Evolutionary conservation across 2,329 filamentous ascomycete genomes (phyloP).

Genomic region (Nannizziopsis arthrosporioides): DNA sequence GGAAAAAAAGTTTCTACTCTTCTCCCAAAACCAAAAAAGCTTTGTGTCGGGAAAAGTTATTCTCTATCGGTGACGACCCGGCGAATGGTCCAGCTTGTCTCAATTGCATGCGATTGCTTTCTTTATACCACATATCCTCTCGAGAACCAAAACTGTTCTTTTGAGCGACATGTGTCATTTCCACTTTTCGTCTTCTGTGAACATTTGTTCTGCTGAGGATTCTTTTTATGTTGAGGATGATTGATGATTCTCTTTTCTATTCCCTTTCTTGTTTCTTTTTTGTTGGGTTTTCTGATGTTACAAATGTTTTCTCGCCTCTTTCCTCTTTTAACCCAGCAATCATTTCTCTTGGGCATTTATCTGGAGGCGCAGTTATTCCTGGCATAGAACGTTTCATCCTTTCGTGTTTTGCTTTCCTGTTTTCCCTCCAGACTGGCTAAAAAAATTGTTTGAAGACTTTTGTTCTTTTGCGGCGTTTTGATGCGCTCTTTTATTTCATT

Average conservation of each 20-base stretch:
- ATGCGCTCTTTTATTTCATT: not conserved
- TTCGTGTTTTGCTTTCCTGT: not conserved
- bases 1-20: not conserved
- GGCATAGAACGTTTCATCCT: constrained; percentile 12
- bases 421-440: constrained; percentile 5
- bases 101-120: constrained; percentile 3
- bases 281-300: constrained; percentile 8
- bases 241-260: constrained; percentile 16
- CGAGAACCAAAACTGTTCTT: constrained; percentile 24
- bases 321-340: constrained; percentile 14
- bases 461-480: constrained; percentile 1
- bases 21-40: not conserved
- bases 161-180: constrained; percentile 16
- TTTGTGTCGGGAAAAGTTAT: constrained; percentile 6
- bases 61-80: not conserved
- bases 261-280: constrained; percentile 15
- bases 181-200: constrained; percentile 11
- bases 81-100: constrained; percentile 1
- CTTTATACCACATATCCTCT: constrained; percentile 5
- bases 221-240: constrained; percentile 16
- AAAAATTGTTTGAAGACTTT: not conserved
- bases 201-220: no score
- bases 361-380: constrained; percentile 15
- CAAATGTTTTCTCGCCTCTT: not conserved
- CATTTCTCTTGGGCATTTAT: constrained; percentile 16